Evolutionary conservation across 202 grass and related monocot genomes (phyloP).

Genomic region (Zoysia matrella): DNA sequence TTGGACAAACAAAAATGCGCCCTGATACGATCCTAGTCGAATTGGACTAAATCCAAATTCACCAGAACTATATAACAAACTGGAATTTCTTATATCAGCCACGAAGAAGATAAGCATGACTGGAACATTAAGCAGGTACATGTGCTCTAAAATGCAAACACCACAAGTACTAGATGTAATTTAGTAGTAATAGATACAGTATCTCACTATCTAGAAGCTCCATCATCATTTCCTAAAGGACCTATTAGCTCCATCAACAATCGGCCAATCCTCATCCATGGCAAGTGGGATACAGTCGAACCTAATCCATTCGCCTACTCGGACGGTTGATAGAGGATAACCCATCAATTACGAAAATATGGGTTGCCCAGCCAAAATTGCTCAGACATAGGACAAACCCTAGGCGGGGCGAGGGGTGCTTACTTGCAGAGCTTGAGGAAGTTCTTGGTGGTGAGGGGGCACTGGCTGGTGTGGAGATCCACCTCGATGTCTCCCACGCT

Average conservation of each 20-base stretch:
- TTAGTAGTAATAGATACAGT: background rate
- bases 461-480: constrained; percentile 78
- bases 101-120: background rate
- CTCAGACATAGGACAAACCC: background rate
- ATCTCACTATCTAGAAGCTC: background rate
- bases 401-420: background rate
- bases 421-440: constrained; percentile 48
- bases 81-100: background rate
- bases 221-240: background rate
- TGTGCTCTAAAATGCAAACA: background rate
- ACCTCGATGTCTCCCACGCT: constrained; percentile 88
- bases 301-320: background rate
- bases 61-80: background rate
- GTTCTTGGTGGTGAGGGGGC: constrained; percentile 86
- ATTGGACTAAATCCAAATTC: background rate
- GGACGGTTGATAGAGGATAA: background rate
- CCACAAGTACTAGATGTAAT: background rate
- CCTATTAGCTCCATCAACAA: background rate
- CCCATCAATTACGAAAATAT: background rate
- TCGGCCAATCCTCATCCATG: background rate
- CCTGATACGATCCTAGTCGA: background rate
- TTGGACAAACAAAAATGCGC: background rate
- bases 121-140: background rate
- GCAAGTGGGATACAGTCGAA: background rate
- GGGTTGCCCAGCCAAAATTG: background rate